A percentile compares a stretch with the other conserved stretches of the same genome.
phyloP scores from a whole-genome alignment of 2,329 filamentous ascomycete species.

The Endothia cerciana region DNA sequence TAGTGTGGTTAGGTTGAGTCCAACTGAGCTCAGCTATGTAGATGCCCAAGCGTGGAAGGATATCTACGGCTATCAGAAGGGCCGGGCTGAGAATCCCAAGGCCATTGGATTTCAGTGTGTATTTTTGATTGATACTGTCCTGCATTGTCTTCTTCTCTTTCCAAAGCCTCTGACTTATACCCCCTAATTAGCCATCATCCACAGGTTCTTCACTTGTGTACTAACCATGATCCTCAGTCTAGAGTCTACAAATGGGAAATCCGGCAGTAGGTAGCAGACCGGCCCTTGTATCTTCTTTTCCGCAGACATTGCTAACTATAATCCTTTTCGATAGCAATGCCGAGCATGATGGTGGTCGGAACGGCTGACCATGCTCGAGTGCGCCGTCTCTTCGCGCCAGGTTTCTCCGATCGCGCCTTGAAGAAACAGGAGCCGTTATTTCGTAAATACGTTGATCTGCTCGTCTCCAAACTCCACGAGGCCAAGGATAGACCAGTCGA shows the following conservation, averaged over 20 bases:
- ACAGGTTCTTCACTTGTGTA: not conserved
- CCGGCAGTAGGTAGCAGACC: not conserved
- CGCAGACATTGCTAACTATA: not conserved
- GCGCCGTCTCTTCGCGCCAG: conserved; percentile 32
- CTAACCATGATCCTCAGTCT: not conserved
- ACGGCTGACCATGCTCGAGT: conserved; percentile 30
- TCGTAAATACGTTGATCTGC: conserved; percentile 27
- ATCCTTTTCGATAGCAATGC: not conserved
- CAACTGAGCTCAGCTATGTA: conserved; percentile 14
- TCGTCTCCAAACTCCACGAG: conserved; percentile 29
- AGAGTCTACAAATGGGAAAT: not conserved
- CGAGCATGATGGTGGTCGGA: conserved; percentile 20
- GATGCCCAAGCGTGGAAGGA: conserved; percentile 23
- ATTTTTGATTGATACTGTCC: not conserved
- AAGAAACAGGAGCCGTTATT: conserved; percentile 34
- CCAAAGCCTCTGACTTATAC: not conserved
- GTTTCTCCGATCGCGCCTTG: conserved; percentile 35
- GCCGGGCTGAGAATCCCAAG: conserved; percentile 33
- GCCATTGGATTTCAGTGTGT: conserved; percentile 33
- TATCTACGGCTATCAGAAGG: conserved; percentile 8
- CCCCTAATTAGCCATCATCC: not conserved
- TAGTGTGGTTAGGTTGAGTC: conserved; percentile 10
- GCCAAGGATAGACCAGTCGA: conserved; percentile 26
- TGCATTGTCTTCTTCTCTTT: not conserved
- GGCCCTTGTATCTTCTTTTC: not conserved